Evolutionary conservation across 345 rosid species (phyloP).

Genomic region (Linum usitatissimum): DNA sequence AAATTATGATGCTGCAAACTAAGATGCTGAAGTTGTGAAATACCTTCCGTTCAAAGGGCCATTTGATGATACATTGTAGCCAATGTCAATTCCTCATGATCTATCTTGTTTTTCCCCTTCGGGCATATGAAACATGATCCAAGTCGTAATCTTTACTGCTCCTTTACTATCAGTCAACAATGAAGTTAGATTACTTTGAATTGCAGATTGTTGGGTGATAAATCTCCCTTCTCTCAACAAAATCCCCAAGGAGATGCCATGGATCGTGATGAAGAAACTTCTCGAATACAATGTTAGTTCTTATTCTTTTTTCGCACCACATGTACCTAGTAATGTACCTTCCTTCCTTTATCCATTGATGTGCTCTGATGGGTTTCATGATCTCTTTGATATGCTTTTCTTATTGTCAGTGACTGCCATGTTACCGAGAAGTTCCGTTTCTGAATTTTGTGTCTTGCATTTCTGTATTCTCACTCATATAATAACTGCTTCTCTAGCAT

Average conservation of each 20-base stretch:
- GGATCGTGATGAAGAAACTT: conserved; percentile 92
- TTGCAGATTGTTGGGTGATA: conserved; percentile 76
- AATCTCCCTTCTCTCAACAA: conserved; percentile 89
- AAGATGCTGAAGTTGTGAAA: background rate
- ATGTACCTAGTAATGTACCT: background rate
- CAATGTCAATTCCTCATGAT: no score
- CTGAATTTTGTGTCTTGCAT: background rate
- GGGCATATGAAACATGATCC: no score
- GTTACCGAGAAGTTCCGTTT: background rate
- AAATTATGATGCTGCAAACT: no score
- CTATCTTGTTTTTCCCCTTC: no score
- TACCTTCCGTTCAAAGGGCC: background rate
- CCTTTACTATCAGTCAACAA: background rate
- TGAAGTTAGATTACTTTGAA: conserved; percentile 1
- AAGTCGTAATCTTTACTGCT: no score
- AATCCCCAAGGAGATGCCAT: conserved; percentile 71
- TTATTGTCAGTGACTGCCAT: background rate
- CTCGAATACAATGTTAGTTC: conserved; percentile 65
- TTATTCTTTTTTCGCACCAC: background rate
- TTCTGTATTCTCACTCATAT: background rate
- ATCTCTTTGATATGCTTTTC: background rate
- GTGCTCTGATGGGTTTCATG: background rate
- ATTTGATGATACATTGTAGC: no score
- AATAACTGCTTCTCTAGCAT: no score
- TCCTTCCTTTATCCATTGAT: background rate